phyloP scores from a whole-genome alignment of 768 basidiomycete genomes.

The Cubamyces lactineus region DNA sequence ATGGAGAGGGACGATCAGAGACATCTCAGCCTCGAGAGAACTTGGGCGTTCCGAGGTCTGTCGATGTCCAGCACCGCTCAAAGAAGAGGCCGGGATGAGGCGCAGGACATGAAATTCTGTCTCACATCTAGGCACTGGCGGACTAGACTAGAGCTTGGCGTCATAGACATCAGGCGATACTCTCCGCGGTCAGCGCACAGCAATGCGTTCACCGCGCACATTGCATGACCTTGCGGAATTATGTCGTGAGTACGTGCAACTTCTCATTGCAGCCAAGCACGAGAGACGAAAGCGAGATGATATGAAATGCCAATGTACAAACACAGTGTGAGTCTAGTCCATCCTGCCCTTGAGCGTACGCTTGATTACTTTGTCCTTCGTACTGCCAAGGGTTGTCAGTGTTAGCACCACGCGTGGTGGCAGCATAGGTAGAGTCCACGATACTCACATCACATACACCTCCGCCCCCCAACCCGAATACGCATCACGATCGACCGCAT shows the following conservation, averaged over 20 bases:
- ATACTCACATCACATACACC: constrained; percentile 90
- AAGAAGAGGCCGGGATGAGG: no score
- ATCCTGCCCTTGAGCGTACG: constrained; percentile 55
- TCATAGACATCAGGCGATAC: no score
- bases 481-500: constrained; percentile 94
- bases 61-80: no score
- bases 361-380: constrained; percentile 56
- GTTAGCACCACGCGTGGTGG: background rate
- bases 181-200: no score
- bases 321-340: constrained; percentile 42
- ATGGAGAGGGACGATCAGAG: background rate
- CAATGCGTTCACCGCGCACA: no score
- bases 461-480: constrained; percentile 96
- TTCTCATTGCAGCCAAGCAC: background rate
- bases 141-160: no score
- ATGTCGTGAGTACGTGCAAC: no score
- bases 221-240: no score
- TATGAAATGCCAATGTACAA: constrained; percentile 23
- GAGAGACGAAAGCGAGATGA: constrained; percentile 13
- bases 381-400: constrained; percentile 32
- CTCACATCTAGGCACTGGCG: no score
- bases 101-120: no score
- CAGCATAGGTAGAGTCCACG: background rate
- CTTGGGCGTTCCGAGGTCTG: background rate
- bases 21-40: background rate